Conservation (phyloP, 768 basidiomycete genomes). For the Chalciporus piperatus region DNA sequence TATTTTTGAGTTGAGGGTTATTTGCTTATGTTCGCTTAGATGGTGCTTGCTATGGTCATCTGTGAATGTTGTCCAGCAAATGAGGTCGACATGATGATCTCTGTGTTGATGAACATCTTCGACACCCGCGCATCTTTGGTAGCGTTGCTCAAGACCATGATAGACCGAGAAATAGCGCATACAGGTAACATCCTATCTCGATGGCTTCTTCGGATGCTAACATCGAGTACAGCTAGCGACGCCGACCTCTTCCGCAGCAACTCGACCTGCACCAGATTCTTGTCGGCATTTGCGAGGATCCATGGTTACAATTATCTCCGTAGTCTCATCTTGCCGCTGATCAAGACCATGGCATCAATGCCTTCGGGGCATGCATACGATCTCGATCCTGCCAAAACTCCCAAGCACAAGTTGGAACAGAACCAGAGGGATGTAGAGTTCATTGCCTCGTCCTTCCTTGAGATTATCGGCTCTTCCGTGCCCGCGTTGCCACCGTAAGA, state of each 20-base stretch:
- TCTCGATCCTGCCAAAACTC: slow-evolving; percentile 64
- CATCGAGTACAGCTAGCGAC: slow-evolving; percentile 59
- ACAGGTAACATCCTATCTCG: slow-evolving; percentile 50
- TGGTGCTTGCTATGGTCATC: slow-evolving; percentile 79
- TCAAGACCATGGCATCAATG: slow-evolving; percentile 69
- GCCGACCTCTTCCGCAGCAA: slow-evolving; percentile 84
- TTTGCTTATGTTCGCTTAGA: slow-evolving; percentile 38
- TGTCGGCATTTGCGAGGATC: slow-evolving; percentile 83
- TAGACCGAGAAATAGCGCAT: slow-evolving; percentile 78
- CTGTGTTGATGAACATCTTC: slow-evolving; percentile 82
- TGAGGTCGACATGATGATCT: slow-evolving; percentile 83
- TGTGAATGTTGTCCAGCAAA: slow-evolving; percentile 79
- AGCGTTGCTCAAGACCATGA: slow-evolving; percentile 74
- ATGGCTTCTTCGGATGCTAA: slow-evolving; percentile 1
- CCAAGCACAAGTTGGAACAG: slow-evolving; percentile 57
- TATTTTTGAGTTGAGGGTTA: neutral
- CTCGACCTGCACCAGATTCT: slow-evolving; percentile 80
- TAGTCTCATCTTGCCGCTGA: slow-evolving; percentile 69
- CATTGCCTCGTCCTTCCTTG: slow-evolving; percentile 72
- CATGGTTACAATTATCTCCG: slow-evolving; percentile 93
- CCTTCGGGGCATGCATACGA: slow-evolving; percentile 76
- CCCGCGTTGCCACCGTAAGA: slow-evolving; percentile 73
- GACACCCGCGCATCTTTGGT: slow-evolving; percentile 73
- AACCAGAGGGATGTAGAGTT: slow-evolving; percentile 72
- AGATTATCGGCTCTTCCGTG: slow-evolving; percentile 69